phyloP scores from a whole-genome alignment of 805 yeast species.

The Candida railenensis region DNA sequence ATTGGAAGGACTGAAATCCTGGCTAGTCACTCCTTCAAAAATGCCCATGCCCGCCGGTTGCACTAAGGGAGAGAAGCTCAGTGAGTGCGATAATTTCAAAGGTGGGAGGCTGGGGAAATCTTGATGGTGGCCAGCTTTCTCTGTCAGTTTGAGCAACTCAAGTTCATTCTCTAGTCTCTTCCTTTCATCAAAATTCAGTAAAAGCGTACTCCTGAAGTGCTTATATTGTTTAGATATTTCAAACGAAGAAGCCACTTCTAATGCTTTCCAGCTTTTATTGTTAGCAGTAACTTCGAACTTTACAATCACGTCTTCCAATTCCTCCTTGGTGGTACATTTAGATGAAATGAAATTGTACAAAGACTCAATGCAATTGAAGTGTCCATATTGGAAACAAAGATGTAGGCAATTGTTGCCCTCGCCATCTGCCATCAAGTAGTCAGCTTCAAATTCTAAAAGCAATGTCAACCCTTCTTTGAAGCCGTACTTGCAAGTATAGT shows the following conservation, averaged over 20 bases:
- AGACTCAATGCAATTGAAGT: constrained; percentile 28
- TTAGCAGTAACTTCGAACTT: constrained; percentile 24
- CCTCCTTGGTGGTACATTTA: constrained; percentile 2
- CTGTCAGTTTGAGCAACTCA: neutral
- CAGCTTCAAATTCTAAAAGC: constrained; percentile 41
- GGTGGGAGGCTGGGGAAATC: neutral
- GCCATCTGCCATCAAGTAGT: constrained; percentile 25
- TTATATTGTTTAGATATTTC: constrained; percentile 25
- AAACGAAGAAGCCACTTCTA: constrained; percentile 31
- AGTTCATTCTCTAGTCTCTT: neutral
- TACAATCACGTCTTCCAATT: constrained; percentile 10
- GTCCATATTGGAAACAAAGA: constrained; percentile 37
- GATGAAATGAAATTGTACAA: constrained; percentile 16
- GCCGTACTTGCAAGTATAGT: constrained; percentile 31
- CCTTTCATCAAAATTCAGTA: neutral
- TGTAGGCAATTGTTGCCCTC: constrained; percentile 40
- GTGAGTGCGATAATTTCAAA: neutral
- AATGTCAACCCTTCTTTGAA: constrained; percentile 39
- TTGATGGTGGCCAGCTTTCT: neutral
- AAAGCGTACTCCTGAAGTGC: constrained; percentile 7
- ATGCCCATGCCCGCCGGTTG: neutral
- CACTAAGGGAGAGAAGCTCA: neutral
- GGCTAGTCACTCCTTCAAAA: neutral
- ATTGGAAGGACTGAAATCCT: neutral
- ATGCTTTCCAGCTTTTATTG: constrained; percentile 30